Percentiles rank a stretch among this genome's conserved stretches.
Evolutionary conservation across 768 basidiomycete species (phyloP).

Genomic region (Pleurotus citrinopileatus): DNA sequence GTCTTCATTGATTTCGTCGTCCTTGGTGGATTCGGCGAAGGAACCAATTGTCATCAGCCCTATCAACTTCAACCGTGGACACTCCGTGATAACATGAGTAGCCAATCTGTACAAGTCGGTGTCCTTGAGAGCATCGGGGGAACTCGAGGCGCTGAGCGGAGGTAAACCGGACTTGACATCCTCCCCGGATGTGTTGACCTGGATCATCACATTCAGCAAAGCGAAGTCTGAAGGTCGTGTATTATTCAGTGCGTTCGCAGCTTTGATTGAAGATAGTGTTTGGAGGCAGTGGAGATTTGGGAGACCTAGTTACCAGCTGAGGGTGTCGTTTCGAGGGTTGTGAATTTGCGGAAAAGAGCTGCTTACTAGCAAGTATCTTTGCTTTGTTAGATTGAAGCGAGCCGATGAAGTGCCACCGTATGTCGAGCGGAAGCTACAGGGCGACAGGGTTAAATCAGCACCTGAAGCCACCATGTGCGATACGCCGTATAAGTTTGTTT

Average conservation of each 20-base stretch:
- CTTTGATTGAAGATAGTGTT: conserved; percentile 81
- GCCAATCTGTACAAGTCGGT: conserved; percentile 68
- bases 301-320: conserved; percentile 50
- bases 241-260: conserved; percentile 78
- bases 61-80: conserved; percentile 71
- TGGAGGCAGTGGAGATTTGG: conserved; percentile 88
- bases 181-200: conserved; percentile 96
- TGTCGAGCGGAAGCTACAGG: conserved; percentile 75
- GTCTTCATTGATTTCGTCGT: conserved; percentile 55
- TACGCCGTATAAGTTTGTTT: neutral
- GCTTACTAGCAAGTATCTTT: conserved; percentile 79
- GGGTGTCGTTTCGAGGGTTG: neutral
- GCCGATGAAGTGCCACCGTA: conserved; percentile 98
- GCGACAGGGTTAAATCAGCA: neutral
- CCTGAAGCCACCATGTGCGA: neutral
- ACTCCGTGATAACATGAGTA: conserved; percentile 62
- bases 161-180: conserved; percentile 83
- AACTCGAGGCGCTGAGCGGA: conserved; percentile 39
- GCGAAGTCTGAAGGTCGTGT: conserved; percentile 55
- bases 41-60: conserved; percentile 98
- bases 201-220: conserved; percentile 81
- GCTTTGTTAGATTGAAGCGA: conserved; percentile 92
- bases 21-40: conserved; percentile 59
- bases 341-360: neutral
- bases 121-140: conserved; percentile 26